Conservation (phyloP, 345 rosid genomes). For the Isatis tinctoria region DNA sequence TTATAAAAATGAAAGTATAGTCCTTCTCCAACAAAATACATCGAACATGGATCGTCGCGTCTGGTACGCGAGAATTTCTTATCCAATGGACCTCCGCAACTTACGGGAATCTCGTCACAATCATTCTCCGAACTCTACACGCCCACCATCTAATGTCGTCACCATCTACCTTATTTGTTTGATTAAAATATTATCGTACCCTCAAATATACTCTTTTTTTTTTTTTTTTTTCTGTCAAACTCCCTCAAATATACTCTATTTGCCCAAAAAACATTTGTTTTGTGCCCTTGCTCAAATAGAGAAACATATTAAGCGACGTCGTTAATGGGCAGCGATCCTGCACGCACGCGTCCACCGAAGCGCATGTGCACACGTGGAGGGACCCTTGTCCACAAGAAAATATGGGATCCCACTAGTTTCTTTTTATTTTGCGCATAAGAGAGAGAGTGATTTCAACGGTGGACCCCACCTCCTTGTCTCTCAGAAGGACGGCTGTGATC, state of each 20-base stretch:
- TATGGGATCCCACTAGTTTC: not conserved
- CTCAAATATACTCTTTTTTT: not conserved
- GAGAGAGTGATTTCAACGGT: not conserved
- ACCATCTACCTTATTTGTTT: not conserved
- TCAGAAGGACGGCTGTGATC: not conserved
- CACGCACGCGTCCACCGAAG: conserved; percentile 32
- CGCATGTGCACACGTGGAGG: conserved; percentile 27
- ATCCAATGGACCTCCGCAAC: conserved; percentile 26
- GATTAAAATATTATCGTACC: not conserved
- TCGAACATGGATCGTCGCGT: conserved; percentile 22
- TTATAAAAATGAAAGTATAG: not conserved
- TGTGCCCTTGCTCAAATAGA: not conserved
- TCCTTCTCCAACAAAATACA: conserved; percentile 18
- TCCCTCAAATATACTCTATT: not conserved
- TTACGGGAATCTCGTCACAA: conserved; percentile 27
- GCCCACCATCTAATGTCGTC: conserved; percentile 31
- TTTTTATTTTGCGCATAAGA: not conserved
- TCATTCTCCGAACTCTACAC: conserved; percentile 27
- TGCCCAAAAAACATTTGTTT: not conserved
- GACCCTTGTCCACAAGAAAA: conserved; percentile 7
- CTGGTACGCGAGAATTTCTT: not conserved
- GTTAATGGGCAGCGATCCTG: not conserved
- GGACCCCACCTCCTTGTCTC: not conserved
- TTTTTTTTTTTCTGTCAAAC: no score
- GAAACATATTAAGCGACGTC: not conserved